Evolutionary conservation across 2,329 filamentous ascomycete species (phyloP).

Genomic region (Emergomyces orientalis): DNA sequence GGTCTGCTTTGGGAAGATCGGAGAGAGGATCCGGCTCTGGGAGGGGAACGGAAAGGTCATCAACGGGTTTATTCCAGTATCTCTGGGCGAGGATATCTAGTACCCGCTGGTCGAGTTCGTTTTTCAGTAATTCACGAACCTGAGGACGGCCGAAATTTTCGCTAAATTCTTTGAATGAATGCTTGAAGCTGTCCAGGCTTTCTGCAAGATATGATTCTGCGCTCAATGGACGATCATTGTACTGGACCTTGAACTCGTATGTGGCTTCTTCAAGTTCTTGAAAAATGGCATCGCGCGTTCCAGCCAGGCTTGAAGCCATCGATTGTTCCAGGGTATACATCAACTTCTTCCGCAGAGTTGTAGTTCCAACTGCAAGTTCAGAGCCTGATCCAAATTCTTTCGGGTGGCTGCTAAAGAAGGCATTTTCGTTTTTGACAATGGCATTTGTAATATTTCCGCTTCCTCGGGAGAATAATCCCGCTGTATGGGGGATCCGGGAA

Average conservation of each 20-base stretch:
- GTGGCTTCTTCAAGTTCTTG: conserved; percentile 94
- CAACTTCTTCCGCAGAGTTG: conserved; percentile 81
- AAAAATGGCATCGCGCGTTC: conserved; percentile 82
- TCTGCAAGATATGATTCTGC: conserved; percentile 96
- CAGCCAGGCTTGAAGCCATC: conserved; percentile 86
- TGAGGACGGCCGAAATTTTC: conserved; percentile 82
- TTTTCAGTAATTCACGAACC: conserved; percentile 80
- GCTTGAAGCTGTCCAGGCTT: conserved; percentile 91
- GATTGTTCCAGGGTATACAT: conserved; percentile 96
- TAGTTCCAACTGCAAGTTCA: conserved; percentile 69
- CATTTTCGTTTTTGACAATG: conserved; percentile 78
- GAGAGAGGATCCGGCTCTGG: conserved; percentile 63
- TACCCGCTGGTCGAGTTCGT: conserved; percentile 87
- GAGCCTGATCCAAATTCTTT: conserved; percentile 65
- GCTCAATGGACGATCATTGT: conserved; percentile 89
- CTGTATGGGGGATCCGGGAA: conserved; percentile 61
- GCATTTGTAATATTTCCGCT: conserved; percentile 67
- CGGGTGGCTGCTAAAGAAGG: conserved; percentile 78
- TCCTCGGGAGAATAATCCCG: conserved; percentile 72
- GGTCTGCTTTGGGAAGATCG: conserved; percentile 74
- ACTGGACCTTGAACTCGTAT: conserved; percentile 99
- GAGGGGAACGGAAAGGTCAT: conserved; percentile 61
- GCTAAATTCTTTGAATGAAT: conserved; percentile 89
- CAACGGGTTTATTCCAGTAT: conserved; percentile 95
- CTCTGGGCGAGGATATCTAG: conserved; percentile 83